phyloP scores from a whole-genome alignment of 164 flowering plant species.

The Tetracentron sinense region DNA sequence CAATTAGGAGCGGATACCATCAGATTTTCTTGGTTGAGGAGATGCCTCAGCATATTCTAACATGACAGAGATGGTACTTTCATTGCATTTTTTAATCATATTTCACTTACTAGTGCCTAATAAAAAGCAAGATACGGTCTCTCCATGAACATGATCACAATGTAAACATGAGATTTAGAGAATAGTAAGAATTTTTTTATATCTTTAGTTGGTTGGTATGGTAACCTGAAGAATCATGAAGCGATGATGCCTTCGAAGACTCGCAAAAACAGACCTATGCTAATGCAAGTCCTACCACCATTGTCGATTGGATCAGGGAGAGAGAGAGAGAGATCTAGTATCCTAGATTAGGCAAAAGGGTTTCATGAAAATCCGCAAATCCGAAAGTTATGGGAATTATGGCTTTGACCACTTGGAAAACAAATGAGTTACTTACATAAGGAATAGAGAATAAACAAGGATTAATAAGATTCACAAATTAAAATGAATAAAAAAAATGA shows the following conservation, averaged over 20 bases:
- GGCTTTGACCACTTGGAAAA: too few relatives aligned
- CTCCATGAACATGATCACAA: constrained; percentile 6
- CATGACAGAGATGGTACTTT: too few relatives aligned
- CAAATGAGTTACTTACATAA: background rate
- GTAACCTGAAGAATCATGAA: constrained; percentile 8
- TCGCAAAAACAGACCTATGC: background rate
- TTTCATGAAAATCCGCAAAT: background rate
- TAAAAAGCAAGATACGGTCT: constrained; percentile 15
- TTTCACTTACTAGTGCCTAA: constrained; percentile 11
- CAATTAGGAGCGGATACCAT: too few relatives aligned
- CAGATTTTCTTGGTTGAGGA: too few relatives aligned
- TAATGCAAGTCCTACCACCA: background rate
- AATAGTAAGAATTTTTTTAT: constrained; percentile 2
- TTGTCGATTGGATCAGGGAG: constrained; percentile 2
- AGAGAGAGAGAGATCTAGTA: too few relatives aligned
- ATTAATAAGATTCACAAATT: background rate
- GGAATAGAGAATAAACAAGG: background rate
- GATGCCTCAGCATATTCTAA: too few relatives aligned
- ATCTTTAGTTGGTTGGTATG: constrained; percentile 5
- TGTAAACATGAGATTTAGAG: constrained; percentile 4
- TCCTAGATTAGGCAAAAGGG: constrained; percentile 2
- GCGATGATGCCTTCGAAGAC: constrained; percentile 3
- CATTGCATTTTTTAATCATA: too few relatives aligned
- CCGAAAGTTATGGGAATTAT: background rate
- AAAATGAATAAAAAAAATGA: too few relatives aligned